These are phyloP conservation scores for Buddleja alternifolia DNA, from an alignment of 257 asterid species.

Conservation along the genomic window DNA sequence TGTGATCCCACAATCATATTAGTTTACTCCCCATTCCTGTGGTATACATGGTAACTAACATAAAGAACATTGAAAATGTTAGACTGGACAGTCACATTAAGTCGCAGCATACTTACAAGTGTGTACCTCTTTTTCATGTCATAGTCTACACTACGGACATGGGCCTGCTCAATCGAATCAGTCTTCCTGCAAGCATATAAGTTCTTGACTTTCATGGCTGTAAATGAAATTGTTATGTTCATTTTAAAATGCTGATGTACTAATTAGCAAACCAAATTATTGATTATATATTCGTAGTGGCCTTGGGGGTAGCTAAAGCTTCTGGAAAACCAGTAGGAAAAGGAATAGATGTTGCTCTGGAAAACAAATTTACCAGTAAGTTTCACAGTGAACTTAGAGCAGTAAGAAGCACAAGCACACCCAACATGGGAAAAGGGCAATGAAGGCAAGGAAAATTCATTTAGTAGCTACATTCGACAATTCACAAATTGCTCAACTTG, in stretches of 20 bases:
- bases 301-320: constrained; percentile 19
- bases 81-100: constrained; percentile 14
- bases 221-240: constrained; percentile 6
- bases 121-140: constrained; percentile 76
- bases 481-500: constrained; percentile 4
- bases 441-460: background rate
- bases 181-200: constrained; percentile 68
- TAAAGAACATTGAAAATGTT: too few relatives aligned
- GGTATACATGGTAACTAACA: too few relatives aligned
- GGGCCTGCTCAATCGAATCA: constrained; percentile 76
- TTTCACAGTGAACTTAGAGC: background rate
- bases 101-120: constrained; percentile 72
- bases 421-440: constrained; percentile 3
- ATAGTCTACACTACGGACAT: constrained; percentile 84
- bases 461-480: background rate
- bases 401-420: constrained; percentile 14
- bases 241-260: background rate
- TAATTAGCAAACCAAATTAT: background rate
- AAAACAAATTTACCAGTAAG: background rate
- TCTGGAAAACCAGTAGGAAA: constrained; percentile 13
- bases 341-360: background rate
- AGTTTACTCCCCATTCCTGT: too few relatives aligned
- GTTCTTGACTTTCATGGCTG: constrained; percentile 22
- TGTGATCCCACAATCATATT: too few relatives aligned
- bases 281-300: constrained; percentile 12